Evolutionary conservation across 2,329 filamentous ascomycete species (phyloP).

Genomic region (Thielaviopsis populi): DNA sequence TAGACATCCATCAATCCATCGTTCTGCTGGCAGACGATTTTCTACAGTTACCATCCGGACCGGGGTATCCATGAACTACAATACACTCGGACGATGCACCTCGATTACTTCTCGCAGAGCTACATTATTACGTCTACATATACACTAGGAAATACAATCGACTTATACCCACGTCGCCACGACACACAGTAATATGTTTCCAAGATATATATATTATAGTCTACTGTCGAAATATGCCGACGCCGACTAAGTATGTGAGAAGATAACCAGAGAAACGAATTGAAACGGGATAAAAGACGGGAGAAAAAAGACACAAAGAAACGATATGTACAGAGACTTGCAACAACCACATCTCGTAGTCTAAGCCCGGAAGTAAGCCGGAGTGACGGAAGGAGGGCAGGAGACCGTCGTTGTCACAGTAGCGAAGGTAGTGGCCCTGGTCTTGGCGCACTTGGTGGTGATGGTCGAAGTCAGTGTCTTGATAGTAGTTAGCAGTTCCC

Average conservation of each 20-base stretch:
- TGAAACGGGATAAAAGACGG: not conserved
- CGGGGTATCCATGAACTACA: not conserved
- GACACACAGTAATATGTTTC: not conserved
- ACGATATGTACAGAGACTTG: not conserved
- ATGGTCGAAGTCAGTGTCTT: not conserved
- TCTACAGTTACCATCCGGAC: no score
- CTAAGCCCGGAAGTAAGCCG: not conserved
- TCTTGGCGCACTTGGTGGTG: not conserved
- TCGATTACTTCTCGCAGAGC: not conserved
- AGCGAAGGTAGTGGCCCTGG: not conserved
- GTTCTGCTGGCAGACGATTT: no score
- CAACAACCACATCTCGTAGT: no score
- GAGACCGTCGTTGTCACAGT: not conserved
- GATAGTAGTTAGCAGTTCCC: not conserved
- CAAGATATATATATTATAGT: not conserved
- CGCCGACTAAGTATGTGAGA: not conserved
- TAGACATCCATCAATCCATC: no score
- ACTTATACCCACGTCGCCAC: no score
- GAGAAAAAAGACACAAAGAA: not conserved
- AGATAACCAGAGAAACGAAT: not conserved
- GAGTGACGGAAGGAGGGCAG: not conserved
- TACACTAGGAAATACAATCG: not conserved
- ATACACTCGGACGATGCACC: not conserved
- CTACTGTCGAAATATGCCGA: not conserved
- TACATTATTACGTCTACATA: not conserved